phyloP scores from a whole-genome alignment of 129 eudicot genomes.

The Glebionis coronaria region DNA sequence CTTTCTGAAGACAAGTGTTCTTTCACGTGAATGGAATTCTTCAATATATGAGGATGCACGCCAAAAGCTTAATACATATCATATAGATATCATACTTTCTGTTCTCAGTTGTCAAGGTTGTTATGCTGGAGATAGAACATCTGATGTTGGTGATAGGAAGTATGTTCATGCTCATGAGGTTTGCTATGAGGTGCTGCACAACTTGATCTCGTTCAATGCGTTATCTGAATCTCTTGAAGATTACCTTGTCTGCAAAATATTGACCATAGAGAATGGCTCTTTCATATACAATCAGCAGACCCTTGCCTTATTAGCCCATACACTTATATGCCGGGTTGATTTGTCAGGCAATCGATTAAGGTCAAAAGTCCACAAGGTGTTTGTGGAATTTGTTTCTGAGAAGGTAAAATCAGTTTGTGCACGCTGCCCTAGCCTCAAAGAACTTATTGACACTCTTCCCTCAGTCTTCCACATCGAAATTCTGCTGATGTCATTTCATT shows the following conservation, averaged over 20 bases:
- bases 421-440: conserved; percentile 43
- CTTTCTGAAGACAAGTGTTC: conserved; percentile 55
- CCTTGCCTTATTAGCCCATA: conserved; percentile 75
- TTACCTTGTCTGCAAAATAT: conserved; percentile 53
- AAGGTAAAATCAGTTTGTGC: conserved; percentile 47
- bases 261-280: conserved; percentile 64
- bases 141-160: conserved; percentile 54
- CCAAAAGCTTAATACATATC: conserved; percentile 54
- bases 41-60: conserved; percentile 63
- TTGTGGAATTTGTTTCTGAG: conserved; percentile 54
- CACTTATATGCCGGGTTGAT: conserved; percentile 56
- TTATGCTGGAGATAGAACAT: conserved; percentile 48
- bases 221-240: conserved; percentile 66
- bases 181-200: conserved; percentile 79
- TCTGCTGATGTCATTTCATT: conserved; percentile 78
- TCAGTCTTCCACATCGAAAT: conserved; percentile 85
- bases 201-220: conserved; percentile 50
- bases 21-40: conserved; percentile 75
- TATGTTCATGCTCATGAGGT: conserved; percentile 52
- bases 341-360: conserved; percentile 63
- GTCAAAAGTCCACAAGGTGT: conserved; percentile 48
- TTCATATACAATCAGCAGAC: conserved; percentile 73
- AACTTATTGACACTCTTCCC: conserved; percentile 68
- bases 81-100: conserved; percentile 67
- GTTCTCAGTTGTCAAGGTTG: conserved; percentile 57